phyloP scores from a whole-genome alignment of 768 basidiomycete species.

The Tylopilus balloui region DNA sequence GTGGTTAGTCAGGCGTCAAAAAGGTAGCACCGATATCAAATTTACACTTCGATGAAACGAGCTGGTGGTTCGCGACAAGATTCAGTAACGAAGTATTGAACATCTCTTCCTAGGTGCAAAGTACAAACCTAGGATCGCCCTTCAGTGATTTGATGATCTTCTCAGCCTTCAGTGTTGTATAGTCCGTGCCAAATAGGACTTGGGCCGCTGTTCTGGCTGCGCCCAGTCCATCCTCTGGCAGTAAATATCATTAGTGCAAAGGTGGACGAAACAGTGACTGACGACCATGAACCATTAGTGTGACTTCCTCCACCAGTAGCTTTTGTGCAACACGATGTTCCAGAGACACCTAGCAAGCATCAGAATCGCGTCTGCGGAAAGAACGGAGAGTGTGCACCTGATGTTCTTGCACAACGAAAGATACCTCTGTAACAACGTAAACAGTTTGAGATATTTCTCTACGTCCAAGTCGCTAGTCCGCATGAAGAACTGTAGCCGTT shows the following conservation, averaged over 20 bases:
- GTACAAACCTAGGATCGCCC: conserved; percentile 61
- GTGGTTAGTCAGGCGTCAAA: conserved; percentile 6
- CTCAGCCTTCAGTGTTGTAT: conserved; percentile 44
- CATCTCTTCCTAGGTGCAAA: conserved; percentile 48
- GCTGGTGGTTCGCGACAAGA: conserved; percentile 53
- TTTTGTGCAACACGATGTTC: conserved; percentile 45
- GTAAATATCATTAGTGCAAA: conserved; percentile 1
- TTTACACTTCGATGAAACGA: conserved; percentile 64
- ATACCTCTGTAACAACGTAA: conserved; percentile 72
- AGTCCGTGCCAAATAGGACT: conserved; percentile 40
- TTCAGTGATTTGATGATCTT: conserved; percentile 59
- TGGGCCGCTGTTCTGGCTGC: conserved; percentile 43
- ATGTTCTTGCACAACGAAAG: conserved; percentile 55
- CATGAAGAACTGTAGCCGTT: conserved; percentile 72
- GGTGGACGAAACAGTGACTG: conserved; percentile 13
- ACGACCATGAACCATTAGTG: conserved; percentile 58
- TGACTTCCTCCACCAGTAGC: conserved; percentile 53
- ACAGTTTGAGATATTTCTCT: conserved; percentile 70
- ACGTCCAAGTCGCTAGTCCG: conserved; percentile 78
- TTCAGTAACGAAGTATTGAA: conserved; percentile 52
- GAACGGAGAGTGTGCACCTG: conserved; percentile 33
- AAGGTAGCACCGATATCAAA: conserved; percentile 8
- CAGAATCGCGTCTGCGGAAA: neutral
- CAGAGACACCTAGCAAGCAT: conserved; percentile 27
- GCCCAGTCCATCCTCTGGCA: conserved; percentile 36